phyloP scores from a whole-genome alignment of 208 protist species.

The Leishmania tropica region DNA sequence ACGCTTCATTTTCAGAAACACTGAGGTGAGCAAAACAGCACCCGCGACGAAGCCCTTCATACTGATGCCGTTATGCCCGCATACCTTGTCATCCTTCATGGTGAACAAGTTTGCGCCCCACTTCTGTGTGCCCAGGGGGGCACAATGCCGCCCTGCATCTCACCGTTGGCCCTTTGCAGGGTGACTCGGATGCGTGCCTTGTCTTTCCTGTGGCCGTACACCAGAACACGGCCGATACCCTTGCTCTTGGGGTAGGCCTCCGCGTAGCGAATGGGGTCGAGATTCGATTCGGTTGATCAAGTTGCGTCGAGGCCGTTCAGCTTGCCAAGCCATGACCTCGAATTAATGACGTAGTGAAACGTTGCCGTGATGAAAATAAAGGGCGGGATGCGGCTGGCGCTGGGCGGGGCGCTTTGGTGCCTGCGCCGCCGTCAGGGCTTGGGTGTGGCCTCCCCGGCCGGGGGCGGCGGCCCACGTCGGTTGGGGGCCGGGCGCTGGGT shows the following conservation, averaged over 20 bases:
- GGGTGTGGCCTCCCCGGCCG: background rate
- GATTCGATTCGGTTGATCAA: conserved; percentile 41
- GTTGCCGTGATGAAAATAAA: no score
- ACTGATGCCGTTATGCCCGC: conserved; percentile 43
- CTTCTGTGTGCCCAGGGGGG: conserved; percentile 53
- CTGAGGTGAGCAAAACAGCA: conserved; percentile 33
- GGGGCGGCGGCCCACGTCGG: background rate
- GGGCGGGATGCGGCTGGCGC: background rate
- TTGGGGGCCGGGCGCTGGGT: no score
- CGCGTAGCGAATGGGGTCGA: conserved; percentile 45
- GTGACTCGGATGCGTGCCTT: conserved; percentile 51
- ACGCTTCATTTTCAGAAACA: conserved; percentile 41
- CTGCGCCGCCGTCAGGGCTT: no score
- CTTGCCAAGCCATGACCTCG: conserved; percentile 41
- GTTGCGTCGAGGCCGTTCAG: conserved; percentile 54
- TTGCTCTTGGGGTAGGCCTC: conserved; percentile 23
- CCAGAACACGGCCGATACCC: conserved; percentile 23
- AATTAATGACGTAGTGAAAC: background rate
- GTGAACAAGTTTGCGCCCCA: conserved; percentile 57
- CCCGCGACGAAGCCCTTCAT: conserved; percentile 68
- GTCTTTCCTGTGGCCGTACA: conserved; percentile 31
- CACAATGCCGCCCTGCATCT: conserved; percentile 48
- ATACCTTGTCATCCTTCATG: conserved; percentile 48
- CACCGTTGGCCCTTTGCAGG: conserved; percentile 35
- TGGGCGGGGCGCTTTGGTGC: background rate